Evolutionary conservation across 2,329 filamentous ascomycete genomes (phyloP).

Genomic region (Aspergillus bombycis): DNA sequence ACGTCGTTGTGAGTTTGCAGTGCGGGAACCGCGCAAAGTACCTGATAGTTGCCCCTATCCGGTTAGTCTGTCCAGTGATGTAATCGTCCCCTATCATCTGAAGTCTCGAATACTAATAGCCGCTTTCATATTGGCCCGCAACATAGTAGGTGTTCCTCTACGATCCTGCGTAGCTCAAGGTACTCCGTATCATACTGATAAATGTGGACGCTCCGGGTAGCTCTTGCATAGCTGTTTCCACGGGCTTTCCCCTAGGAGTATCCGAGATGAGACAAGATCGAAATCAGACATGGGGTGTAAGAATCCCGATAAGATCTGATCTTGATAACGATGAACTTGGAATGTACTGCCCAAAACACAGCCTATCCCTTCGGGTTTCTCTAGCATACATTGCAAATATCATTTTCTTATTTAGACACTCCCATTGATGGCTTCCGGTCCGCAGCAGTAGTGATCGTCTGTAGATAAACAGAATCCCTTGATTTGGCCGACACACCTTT

Average conservation of each 20-base stretch:
- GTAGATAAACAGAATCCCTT: neutral
- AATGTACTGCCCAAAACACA: neutral
- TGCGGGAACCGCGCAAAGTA: constrained; percentile 4
- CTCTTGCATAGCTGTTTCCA: neutral
- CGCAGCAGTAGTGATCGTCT: neutral
- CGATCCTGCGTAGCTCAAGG: no score
- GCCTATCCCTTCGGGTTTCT: no score
- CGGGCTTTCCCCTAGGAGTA: neutral
- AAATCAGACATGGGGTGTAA: neutral
- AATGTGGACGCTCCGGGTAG: neutral
- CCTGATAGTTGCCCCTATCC: constrained; percentile 2
- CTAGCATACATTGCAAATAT: neutral
- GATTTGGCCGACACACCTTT: neutral
- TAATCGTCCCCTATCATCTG: neutral
- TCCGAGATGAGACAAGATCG: neutral
- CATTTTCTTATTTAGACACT: neutral
- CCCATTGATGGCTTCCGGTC: neutral
- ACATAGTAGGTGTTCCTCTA: neutral
- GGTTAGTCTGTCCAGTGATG: constrained; percentile 7
- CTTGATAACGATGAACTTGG: neutral
- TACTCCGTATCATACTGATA: neutral
- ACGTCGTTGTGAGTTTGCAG: neutral
- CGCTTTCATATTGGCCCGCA: neutral
- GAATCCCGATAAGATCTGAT: neutral
- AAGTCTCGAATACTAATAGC: neutral